Percentiles rank a stretch among this genome's conserved stretches.
phyloP scores from a whole-genome alignment of 2,329 filamentous ascomycete species.

The Aspergillus calidoustus region DNA sequence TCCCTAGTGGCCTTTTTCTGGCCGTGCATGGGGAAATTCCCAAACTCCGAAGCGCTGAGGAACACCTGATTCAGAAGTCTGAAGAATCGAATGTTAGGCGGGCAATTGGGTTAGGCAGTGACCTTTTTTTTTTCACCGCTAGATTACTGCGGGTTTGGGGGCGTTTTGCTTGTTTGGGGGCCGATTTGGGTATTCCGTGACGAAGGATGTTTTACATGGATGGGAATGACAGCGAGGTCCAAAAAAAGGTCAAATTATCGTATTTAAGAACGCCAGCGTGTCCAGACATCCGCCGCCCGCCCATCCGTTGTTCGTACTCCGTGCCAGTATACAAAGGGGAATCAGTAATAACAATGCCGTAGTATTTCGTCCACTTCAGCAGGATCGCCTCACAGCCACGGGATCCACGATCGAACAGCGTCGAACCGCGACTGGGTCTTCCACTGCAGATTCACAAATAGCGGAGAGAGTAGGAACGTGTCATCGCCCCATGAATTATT shows the following conservation, averaged over 20 bases:
- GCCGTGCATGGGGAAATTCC: not conserved
- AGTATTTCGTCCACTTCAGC: not conserved
- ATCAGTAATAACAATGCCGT: not conserved
- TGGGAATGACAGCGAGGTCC: not conserved
- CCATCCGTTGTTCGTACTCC: not conserved
- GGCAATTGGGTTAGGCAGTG: not conserved
- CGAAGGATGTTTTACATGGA: not conserved
- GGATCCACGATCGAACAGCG: slow-evolving; percentile 9
- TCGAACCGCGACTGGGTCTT: slow-evolving; percentile 15
- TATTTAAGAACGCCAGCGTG: not conserved
- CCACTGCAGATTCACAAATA: slow-evolving; percentile 15
- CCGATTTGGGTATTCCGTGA: not conserved
- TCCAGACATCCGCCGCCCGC: not conserved
- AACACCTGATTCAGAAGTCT: not conserved
- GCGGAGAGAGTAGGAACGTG: slow-evolving; percentile 10
- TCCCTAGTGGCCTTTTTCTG: no score
- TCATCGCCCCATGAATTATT: slow-evolving; percentile 5
- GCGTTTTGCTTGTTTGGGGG: not conserved
- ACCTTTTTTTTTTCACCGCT: not conserved
- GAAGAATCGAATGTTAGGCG: not conserved
- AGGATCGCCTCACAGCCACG: not conserved
- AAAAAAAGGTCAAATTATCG: not conserved
- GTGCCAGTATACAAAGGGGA: not conserved
- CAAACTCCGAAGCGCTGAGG: not conserved
- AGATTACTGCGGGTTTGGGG: not conserved